Conservation (phyloP, 2,329 filamentous ascomycete genomes). For the Aspergillus felis region DNA sequence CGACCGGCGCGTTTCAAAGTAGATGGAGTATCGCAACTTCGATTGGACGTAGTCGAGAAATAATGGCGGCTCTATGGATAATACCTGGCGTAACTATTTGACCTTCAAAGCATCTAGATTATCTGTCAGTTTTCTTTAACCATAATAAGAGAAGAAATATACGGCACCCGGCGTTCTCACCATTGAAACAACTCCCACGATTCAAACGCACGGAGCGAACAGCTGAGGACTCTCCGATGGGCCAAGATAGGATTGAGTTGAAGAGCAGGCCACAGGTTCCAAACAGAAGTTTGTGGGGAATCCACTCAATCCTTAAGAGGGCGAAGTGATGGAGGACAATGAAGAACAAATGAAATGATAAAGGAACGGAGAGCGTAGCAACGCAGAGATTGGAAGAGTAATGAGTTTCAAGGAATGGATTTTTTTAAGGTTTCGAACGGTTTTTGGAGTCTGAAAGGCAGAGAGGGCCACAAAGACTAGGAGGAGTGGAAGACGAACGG, state of each 20-base stretch:
- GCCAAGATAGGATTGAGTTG: slow-evolving; percentile 6
- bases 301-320: background rate
- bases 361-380: background rate
- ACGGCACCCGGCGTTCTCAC: slow-evolving; percentile 13
- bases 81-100: background rate
- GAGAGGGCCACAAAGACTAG: background rate
- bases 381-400: background rate
- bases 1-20: slow-evolving; percentile 15
- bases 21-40: background rate
- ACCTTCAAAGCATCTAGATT: slow-evolving; percentile 8
- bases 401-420: background rate
- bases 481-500: slow-evolving; percentile 1
- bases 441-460: background rate
- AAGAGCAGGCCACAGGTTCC: slow-evolving; percentile 1
- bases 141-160: slow-evolving; percentile 12
- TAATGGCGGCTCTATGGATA: slow-evolving; percentile 1
- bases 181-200: slow-evolving; percentile 6
- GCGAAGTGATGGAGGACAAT: background rate
- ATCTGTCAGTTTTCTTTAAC: slow-evolving; percentile 17
- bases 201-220: slow-evolving; percentile 12
- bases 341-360: background rate
- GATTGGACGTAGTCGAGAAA: background rate
- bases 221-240: slow-evolving; percentile 8
- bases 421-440: background rate
- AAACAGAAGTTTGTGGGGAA: background rate